Evolutionary conservation across 352 stramenopile species (phyloP), one percentile per base, ranked within the genome.

Genomic region (Sclerospora graminicola): DNA sequence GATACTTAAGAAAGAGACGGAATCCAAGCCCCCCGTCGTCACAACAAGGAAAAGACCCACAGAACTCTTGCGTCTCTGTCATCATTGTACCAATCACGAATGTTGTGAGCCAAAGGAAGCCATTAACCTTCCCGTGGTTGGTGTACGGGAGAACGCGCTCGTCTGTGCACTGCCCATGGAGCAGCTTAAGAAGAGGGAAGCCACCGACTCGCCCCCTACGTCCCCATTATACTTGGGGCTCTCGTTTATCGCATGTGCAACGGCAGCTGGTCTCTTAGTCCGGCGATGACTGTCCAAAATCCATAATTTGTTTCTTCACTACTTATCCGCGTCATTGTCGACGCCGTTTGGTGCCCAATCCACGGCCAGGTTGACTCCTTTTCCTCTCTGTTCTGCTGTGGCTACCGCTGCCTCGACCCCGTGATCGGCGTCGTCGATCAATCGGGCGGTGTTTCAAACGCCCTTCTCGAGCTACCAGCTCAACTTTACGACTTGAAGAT

Each of bases 241-340:
- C n/a, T 75, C 67, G 2, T 58, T 80, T 28, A 60, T 80, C 8
- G 67, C 62, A 1, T 80, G 67, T 14, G 67, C 64, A 19, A 77
- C 62, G 0, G 64, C 65, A 14, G 67, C 64, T 2, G 48, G 64
- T 11, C 47, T 80, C 16, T 41, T 69, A 5, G 57, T 58, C n/a
- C 66, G 66, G 11, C 48, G 66, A 21, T 75, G 64, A 70, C 45
- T 31, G 26, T 43, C 35, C 26, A 51, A 49, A 29, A 18, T n/a
- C 38, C 29, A 27, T 37, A 29, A 20, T 31, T 40, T 23, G 23
- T 35, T 30, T 16, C 36, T 42, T 15, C 23, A 19, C 43, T 34
- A 26, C 34, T 51, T 39, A 16, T 19, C 32, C 13, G 26, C 14
- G 23, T 19, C 8, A 34, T 18, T 63, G 44, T 32, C 54, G 49